Evolutionary conservation across 768 basidiomycete species (phyloP).

Genomic region (Rickenella mellea): DNA sequence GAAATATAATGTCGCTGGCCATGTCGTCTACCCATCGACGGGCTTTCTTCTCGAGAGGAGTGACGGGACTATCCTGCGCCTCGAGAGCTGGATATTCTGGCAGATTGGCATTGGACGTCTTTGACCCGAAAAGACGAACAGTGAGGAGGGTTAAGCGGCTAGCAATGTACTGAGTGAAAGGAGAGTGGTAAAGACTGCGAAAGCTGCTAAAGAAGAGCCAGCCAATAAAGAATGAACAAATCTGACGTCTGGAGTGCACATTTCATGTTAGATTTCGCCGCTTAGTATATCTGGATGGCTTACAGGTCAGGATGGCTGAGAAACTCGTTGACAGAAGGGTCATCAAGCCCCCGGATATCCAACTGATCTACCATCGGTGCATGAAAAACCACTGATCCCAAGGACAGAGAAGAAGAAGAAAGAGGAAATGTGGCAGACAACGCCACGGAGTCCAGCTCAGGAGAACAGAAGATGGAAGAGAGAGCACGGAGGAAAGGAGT

Average conservation of each 20-base stretch:
- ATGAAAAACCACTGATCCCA: constrained; percentile 1
- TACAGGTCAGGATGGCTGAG: constrained; percentile 25
- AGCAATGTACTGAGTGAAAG: background rate
- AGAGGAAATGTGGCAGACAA: background rate
- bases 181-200: background rate
- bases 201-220: background rate
- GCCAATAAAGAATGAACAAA: background rate
- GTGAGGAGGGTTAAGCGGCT: background rate
- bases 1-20: constrained; percentile 4
- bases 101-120: no score
- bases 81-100: no score
- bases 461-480: constrained; percentile 17
- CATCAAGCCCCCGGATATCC: constrained; percentile 3
- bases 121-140: no score
- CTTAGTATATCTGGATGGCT: no score
- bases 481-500: constrained; percentile 2
- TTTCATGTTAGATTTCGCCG: no score
- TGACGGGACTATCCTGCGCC: no score
- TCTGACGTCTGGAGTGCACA: background rate
- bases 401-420: constrained; percentile 1
- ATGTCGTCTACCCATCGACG: no score
- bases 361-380: constrained; percentile 5
- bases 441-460: constrained; percentile 10
- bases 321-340: constrained; percentile 14
- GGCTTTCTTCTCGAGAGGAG: no score